Evolutionary conservation across 1,139 yeast species (phyloP), one percentile per base, ranked within the genome.

Genomic region (Candida labiduridarum): DNA sequence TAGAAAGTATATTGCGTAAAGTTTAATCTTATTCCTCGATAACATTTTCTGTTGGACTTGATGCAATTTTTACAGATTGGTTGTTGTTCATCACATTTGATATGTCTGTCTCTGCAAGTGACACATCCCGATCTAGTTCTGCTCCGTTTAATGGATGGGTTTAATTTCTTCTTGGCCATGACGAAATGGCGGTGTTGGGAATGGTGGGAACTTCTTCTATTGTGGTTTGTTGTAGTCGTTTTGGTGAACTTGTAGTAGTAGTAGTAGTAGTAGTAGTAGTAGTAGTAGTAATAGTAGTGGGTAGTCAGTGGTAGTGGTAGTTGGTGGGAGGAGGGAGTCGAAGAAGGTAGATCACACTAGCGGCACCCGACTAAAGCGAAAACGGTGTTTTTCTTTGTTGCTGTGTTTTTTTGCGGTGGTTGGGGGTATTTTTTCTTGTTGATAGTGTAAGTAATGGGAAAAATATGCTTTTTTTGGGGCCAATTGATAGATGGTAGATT

Each of bases 91-190:
- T 76, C 80, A 60, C 80, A 76, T 59, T 76, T 76, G 72, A 76
- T 74, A 58, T 76, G 80, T 47, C 80, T 64, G 54, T 76, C 80
- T 43, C 80, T 69, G 59, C 80, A 76, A 11, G 80, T 76, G 47
- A 74, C 64, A 57, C 80, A 76, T 10, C 80, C 80, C 9, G 79
- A 74, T 49, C 80, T 64, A 10, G 80, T 74, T 59, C 78, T 61
- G 49, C 69, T 67, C 52, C 70, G 58, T 48, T 69, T 70, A 34
- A 64, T 59, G 16, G 57, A 51, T 39, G 59, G 53, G 44, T 54
- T 50, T 38, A 52, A 51, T 41, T 58, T 53, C 48, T 52, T 57
- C 49, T 53, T 60, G 10, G 59, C 58, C 62, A 58, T 59, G 47
- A 22, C 44, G 46, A n/a, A 31, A 33, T 33, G 39, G 39, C 44